Conservation (phyloP, 768 basidiomycete species). For the Boletus rex-veris region DNA sequence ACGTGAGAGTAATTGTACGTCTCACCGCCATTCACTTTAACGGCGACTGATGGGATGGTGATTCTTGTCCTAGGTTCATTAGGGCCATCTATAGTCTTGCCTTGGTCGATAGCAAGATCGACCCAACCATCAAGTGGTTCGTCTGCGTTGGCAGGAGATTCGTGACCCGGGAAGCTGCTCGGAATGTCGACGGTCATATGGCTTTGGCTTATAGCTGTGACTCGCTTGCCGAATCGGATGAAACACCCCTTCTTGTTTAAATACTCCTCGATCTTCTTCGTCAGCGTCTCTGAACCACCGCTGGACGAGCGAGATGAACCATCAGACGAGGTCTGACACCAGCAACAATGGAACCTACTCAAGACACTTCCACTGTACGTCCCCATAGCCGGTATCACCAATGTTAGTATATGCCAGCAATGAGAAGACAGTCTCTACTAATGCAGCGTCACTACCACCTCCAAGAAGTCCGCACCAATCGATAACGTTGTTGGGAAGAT, state of each 20-base stretch:
- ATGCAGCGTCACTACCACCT: neutral
- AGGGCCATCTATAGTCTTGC: neutral
- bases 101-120: neutral
- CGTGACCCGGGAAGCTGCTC: neutral
- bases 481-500: conserved; percentile 22
- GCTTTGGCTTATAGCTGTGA: conserved; percentile 4
- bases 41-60: neutral
- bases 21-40: conserved; percentile 4
- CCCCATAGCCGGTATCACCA: neutral
- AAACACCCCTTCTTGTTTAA: neutral
- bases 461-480: conserved; percentile 21
- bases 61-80: neutral
- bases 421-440: neutral
- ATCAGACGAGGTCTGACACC: neutral
- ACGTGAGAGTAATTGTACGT: conserved; percentile 9
- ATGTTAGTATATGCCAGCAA: neutral
- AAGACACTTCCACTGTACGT: conserved; percentile 7
- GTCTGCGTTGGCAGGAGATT: neutral
- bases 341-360: neutral
- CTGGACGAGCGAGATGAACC: neutral
- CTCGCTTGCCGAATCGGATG: neutral
- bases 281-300: conserved; percentile 1
- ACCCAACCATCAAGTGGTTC: neutral
- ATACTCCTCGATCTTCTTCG: conserved; percentile 1
- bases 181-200: neutral